Conservation (phyloP, 1,284 basidiomycete genomes). For the Leucoagaricus sp. region DNA sequence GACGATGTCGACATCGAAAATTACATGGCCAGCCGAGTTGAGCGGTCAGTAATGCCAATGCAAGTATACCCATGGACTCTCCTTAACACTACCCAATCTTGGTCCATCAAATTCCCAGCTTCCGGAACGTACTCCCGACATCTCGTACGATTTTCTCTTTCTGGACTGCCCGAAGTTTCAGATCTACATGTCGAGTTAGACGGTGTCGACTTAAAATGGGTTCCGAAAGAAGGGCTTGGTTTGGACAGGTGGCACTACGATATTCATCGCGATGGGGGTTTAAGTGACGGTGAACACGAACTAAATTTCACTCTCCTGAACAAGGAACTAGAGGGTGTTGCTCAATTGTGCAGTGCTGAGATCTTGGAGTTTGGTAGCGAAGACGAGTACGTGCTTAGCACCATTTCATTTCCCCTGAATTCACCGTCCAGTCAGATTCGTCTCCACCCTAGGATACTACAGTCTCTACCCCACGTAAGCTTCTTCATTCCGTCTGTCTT, state of each 20-base stretch:
- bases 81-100: constrained; percentile 61
- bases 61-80: constrained; percentile 78
- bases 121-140: constrained; percentile 66
- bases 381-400: constrained; percentile 50
- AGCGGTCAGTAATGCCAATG: constrained; percentile 75
- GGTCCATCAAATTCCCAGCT: constrained; percentile 62
- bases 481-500: constrained; percentile 19
- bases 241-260: constrained; percentile 77
- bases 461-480: constrained; percentile 73
- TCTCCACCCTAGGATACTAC: constrained; percentile 58
- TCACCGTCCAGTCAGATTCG: constrained; percentile 51
- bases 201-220: constrained; percentile 59
- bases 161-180: constrained; percentile 61
- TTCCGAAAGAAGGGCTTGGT: constrained; percentile 54
- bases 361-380: constrained; percentile 74
- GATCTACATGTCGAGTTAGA: constrained; percentile 68
- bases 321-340: constrained; percentile 49
- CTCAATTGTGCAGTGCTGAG: constrained; percentile 78
- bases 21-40: constrained; percentile 42
- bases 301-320: constrained; percentile 61
- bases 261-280: constrained; percentile 39
- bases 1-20: neutral
- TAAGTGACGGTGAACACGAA: constrained; percentile 53
- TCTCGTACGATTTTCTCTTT: constrained; percentile 74
- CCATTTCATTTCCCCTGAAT: neutral